phyloP scores from a whole-genome alignment of 306 rosid genomes.

The Heteromeles arbutifolia region DNA sequence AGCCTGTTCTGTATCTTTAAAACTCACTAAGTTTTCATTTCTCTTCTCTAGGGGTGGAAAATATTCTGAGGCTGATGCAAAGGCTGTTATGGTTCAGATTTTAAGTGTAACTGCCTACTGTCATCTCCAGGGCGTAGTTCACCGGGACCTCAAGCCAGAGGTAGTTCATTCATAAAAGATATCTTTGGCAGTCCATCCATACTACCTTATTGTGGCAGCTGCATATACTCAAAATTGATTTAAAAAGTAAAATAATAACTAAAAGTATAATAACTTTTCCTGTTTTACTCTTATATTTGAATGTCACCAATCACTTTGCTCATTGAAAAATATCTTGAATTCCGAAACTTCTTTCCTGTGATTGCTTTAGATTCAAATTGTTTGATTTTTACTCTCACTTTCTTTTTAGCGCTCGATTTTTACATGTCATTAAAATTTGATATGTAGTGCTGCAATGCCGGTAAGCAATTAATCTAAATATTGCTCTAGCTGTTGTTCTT shows the following conservation, averaged over 20 bases:
- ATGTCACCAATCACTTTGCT: neutral
- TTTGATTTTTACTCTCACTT: neutral
- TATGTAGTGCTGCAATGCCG: neutral
- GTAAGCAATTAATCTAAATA: neutral
- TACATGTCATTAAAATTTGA: neutral
- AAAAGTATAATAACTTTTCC: neutral
- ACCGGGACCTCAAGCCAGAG: constrained; percentile 74
- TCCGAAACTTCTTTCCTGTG: neutral
- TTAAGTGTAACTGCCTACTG: constrained; percentile 28
- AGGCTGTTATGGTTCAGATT: constrained; percentile 36
- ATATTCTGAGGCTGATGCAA: constrained; percentile 37
- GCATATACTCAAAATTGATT: neutral
- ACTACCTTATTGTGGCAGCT: neutral
- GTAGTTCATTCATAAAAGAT: constrained; percentile 33
- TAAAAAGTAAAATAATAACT: neutral
- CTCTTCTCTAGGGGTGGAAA: constrained; percentile 58
- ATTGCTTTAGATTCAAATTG: neutral
- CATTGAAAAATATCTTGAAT: neutral
- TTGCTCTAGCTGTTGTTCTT: neutral
- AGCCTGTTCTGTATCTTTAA: constrained; percentile 7
- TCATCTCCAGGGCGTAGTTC: constrained; percentile 43
- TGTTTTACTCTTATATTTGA: neutral
- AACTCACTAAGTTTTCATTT: constrained; percentile 16
- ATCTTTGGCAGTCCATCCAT: neutral
- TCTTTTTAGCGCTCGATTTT: neutral